Evolutionary conservation across 352 stramenopile genomes (phyloP).

Genomic region (Phytophthora lateralis): DNA sequence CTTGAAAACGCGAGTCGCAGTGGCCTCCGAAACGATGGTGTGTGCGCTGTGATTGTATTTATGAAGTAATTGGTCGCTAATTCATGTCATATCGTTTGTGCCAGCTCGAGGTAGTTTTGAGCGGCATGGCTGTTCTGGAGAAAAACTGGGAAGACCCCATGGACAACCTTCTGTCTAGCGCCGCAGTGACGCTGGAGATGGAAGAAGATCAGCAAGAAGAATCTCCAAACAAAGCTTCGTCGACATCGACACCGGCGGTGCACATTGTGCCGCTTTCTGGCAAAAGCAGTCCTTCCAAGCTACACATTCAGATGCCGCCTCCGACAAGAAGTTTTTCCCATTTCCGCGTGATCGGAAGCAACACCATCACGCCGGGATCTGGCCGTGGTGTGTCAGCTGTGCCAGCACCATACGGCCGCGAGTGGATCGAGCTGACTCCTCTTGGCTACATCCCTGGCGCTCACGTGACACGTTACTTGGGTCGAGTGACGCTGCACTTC

Average conservation of each 20-base stretch:
- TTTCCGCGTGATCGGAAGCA: constrained; percentile 27
- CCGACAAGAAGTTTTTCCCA: constrained; percentile 47
- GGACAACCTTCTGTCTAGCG: constrained; percentile 56
- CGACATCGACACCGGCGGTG: constrained; percentile 17
- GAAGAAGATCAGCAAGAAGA: constrained; percentile 28
- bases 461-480: constrained; percentile 77
- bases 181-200: constrained; percentile 45
- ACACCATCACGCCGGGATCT: constrained; percentile 18
- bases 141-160: constrained; percentile 53
- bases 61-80: neutral
- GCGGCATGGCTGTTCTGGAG: constrained; percentile 78
- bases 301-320: constrained; percentile 54
- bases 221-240: constrained; percentile 20
- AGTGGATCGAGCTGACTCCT: constrained; percentile 88
- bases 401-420: constrained; percentile 49
- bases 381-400: constrained; percentile 3
- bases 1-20: constrained; percentile 72
- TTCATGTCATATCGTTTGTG: neutral
- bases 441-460: constrained; percentile 79
- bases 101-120: constrained; percentile 86
- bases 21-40: constrained; percentile 87
- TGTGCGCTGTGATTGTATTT: neutral
- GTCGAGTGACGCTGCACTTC: constrained; percentile 89
- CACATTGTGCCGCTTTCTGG: constrained; percentile 50
- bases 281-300: constrained; percentile 27